phyloP scores from a whole-genome alignment of 2,329 filamentous ascomycete genomes.

The Penicillium sp. region DNA sequence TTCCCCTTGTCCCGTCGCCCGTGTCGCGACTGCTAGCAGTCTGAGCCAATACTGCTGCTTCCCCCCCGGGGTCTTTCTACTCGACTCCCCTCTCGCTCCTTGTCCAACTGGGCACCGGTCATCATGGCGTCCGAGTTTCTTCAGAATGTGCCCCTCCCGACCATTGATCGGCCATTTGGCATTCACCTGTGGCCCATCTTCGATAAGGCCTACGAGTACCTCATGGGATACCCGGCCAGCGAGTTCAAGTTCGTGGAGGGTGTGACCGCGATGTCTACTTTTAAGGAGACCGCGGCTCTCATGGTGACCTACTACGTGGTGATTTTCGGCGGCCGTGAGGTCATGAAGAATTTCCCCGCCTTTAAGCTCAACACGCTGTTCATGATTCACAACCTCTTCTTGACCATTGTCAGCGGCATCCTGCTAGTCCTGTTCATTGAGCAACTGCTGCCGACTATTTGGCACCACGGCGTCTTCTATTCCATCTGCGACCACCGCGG shows the following conservation, averaged over 20 bases:
- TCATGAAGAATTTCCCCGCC: slow-evolving; percentile 82
- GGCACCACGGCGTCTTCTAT: slow-evolving; percentile 78
- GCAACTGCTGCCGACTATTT: slow-evolving; percentile 81
- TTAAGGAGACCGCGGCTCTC: slow-evolving; percentile 76
- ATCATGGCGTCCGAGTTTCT: slow-evolving; percentile 52
- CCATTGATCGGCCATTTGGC: slow-evolving; percentile 88
- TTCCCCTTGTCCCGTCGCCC: slow-evolving; percentile 55
- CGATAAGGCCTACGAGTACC: slow-evolving; percentile 73
- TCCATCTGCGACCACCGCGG: slow-evolving; percentile 74
- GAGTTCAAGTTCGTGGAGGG: slow-evolving; percentile 82
- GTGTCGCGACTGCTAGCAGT: slow-evolving; percentile 4
- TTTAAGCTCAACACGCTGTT: slow-evolving; percentile 87
- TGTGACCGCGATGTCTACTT: slow-evolving; percentile 82
- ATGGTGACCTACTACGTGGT: slow-evolving; percentile 86
- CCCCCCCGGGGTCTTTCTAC: slow-evolving; percentile 3
- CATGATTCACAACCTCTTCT: slow-evolving; percentile 93
- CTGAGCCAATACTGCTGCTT: slow-evolving; percentile 1
- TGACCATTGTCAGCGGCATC: slow-evolving; percentile 78
- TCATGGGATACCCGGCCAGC: slow-evolving; percentile 76
- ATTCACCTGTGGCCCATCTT: slow-evolving; percentile 92
- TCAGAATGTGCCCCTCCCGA: slow-evolving; percentile 61
- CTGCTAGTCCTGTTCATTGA: slow-evolving; percentile 85
- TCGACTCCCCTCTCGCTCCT: background rate
- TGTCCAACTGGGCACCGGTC: slow-evolving; percentile 13
- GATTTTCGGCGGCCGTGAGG: slow-evolving; percentile 87